phyloP scores from a whole-genome alignment of 2,329 filamentous ascomycete species.

The Fusarium devonianum region DNA sequence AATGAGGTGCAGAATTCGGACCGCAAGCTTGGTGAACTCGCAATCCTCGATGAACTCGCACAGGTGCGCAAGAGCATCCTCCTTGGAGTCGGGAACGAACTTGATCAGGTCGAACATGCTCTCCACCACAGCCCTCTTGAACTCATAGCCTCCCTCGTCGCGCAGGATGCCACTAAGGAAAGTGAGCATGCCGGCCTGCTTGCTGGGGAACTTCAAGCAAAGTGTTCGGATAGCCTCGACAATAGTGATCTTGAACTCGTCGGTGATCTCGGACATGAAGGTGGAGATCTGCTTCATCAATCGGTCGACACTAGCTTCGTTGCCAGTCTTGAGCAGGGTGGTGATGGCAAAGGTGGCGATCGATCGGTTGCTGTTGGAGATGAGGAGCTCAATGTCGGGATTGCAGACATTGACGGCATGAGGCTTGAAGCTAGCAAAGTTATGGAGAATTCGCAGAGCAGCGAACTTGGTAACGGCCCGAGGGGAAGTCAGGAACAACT shows the following conservation, averaged over 20 bases:
- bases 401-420: conserved; percentile 92
- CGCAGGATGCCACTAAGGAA: conserved; percentile 97
- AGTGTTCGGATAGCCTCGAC: conserved; percentile 97
- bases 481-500: conserved; percentile 95
- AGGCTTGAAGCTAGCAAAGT: conserved; percentile 96
- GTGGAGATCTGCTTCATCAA: conserved; percentile 98
- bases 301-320: conserved; percentile 94
- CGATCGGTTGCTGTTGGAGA: conserved; percentile 95
- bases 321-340: conserved; percentile 96
- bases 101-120: conserved; percentile 99
- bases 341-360: conserved; percentile 99
- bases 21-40: conserved; percentile 97
- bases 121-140: conserved; percentile 96
- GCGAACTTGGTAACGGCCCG: conserved; percentile 97
- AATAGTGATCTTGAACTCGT: conserved; percentile 99
- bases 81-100: conserved; percentile 89
- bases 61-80: conserved; percentile 86
- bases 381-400: conserved; percentile 94
- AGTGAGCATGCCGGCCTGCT: conserved; percentile 96
- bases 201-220: conserved; percentile 96
- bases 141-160: conserved; percentile 97
- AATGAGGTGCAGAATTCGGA: conserved; percentile 92
- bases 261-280: conserved; percentile 99
- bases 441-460: conserved; percentile 93
- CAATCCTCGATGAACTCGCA: conserved; percentile 99